Conservation (phyloP, 345 rosid genomes). For the Brassica juncea region DNA sequence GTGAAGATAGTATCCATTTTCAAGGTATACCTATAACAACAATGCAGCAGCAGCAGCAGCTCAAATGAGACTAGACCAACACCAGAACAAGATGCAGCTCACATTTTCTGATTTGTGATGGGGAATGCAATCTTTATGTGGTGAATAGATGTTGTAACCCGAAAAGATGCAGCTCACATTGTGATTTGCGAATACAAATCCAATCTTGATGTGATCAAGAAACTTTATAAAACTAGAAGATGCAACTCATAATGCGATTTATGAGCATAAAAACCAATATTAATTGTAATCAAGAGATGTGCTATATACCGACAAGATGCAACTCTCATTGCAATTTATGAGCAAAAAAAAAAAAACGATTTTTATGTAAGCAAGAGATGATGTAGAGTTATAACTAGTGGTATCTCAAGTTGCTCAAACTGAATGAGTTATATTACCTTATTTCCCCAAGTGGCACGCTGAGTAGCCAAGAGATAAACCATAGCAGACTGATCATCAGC, state of each 20-base stretch:
- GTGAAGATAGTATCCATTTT: constrained; percentile 69
- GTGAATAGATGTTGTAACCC: not conserved
- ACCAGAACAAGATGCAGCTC: constrained; percentile 12
- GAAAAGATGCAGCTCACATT: constrained; percentile 20
- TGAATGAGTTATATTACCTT: constrained; percentile 39
- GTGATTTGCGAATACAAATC: not conserved
- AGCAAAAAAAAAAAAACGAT: not conserved
- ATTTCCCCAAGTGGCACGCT: constrained; percentile 64
- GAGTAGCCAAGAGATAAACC: constrained; percentile 68
- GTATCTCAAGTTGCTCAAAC: no score
- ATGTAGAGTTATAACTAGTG: not conserved
- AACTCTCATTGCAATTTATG: not conserved
- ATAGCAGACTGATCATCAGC: constrained; percentile 81
- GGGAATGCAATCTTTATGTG: not conserved
- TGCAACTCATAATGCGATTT: constrained; percentile 2
- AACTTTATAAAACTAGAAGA: not conserved
- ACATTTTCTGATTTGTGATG: constrained; percentile 6
- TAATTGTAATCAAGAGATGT: not conserved
- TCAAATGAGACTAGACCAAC: constrained; percentile 15
- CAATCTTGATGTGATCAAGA: constrained; percentile 4
- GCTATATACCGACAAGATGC: not conserved
- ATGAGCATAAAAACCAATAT: not conserved
- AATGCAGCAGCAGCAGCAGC: not conserved
- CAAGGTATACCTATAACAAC: constrained; percentile 51
- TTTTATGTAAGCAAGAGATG: not conserved